Base-by-base conservation (phyloP, 371 early-diverging fungal genomes). In the Actinomortierella wolfii region DNA sequence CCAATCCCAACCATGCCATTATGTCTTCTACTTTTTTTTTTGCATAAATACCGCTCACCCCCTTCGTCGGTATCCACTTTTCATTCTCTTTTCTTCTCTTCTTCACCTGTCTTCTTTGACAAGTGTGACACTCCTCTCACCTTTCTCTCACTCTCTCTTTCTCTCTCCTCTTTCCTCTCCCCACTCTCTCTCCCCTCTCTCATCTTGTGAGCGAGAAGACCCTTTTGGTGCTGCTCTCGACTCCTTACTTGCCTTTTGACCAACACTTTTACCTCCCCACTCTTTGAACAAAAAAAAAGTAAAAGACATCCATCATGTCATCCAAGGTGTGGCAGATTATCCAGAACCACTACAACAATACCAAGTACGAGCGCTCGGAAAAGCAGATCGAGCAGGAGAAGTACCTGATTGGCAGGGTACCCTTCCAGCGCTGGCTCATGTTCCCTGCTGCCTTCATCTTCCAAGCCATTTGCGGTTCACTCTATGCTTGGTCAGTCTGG, bases 401-500 rank as follows among this genome's bases (percentile, higher is more conserved):
- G 58, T 57, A 24, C 34, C 11, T 34, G 8, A 42, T 63, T n/a
- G 60, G 60, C 41, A 9, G 24, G 0, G 54, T 53, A n/a, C 54
- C 28, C 20, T 68, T 80, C 29, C 21, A 24, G 47, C 80, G 84
- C 21, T 87, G 81, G 84, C 62, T 79, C 60, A 70, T 83, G 41
- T 67, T 86, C 49, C 86, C 87, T 0, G 86, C 86, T 0, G 86
- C 86, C 14, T 68, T 86, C 18, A 51, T 86, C 43, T 83, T 88
- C 49, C 88, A 87, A 79, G 80, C 88, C 61, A 84, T 84, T 61
- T 83, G 82, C 54, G 90, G 90, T 15, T 85, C 87, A 2, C 80
- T 89, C 25, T 89, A 89, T 60, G 88, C 90, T 11, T 89, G 86
- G 85, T 81, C 82, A 2, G 82, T 85, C 28, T 85, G 79, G 68